Evolutionary conservation across 768 basidiomycete species (phyloP), one percentile per base, ranked within the genome.

Genomic region (Crassisporium funariophilum): DNA sequence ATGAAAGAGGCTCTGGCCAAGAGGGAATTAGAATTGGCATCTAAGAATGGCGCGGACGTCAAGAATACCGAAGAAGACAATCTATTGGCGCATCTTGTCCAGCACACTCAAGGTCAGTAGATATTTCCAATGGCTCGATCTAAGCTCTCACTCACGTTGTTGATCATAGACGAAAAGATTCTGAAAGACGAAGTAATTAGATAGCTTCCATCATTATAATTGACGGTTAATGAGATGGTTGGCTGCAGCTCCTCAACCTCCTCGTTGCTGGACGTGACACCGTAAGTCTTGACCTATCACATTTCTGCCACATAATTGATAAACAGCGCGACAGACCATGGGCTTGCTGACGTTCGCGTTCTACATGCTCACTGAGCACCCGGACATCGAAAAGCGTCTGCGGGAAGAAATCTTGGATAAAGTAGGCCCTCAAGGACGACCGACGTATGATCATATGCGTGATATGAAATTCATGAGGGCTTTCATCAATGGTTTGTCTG

Each of bases 211-310:
- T 3, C 7, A 16, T 33, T 21, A 17, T 35, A 15, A n/a, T n/a
- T n/a, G n/a, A n/a, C n/a, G n/a, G n/a, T n/a, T n/a, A n/a, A n/a
- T n/a, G n/a, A 6, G 37, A 29, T 25, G 12, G 16, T 34, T 37
- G 19, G 41, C 41, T 46, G n/a, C 15, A 56, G 54, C 54, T 64
- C 5, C 54, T 80, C 16, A 82, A 81, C 51, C 76, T 83, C 43
- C 60, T 79, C 11, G 67, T 82, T n/a, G 80, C 81, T 10, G 79
- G 78, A 19, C 70, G 79, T 22, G 82, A 84, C 47, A 83, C 81
- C 1, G 75, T 75, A 45, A 17, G 64, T 57, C 15, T 35, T 23
- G 5, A 12, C 17, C 51, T 44, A 17, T 13, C 19, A 2, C 31
- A 15, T 22, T 33, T 24, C 19, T 0, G 15, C 29, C 13, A 13